phyloP scores from a whole-genome alignment of 2,329 filamentous ascomycete genomes.

The Claviceps paspali region DNA sequence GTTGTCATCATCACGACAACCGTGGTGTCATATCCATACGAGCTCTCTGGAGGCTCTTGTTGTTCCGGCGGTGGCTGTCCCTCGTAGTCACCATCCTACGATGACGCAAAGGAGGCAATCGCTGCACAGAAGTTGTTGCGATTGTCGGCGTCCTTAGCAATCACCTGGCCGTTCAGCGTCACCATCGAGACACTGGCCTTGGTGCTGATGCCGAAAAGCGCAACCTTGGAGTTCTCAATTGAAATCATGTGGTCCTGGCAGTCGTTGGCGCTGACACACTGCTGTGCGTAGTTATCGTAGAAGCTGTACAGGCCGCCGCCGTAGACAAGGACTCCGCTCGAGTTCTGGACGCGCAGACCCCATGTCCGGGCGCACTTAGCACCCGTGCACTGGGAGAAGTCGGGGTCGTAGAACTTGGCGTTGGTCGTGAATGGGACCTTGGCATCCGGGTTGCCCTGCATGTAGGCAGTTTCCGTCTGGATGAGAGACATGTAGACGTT shows the following conservation, averaged over 20 bases:
- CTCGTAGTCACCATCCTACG: conserved; percentile 9
- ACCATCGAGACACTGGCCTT: conserved; percentile 65
- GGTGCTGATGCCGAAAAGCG: conserved; percentile 56
- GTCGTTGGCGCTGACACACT: conserved; percentile 48
- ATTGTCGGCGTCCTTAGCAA: conserved; percentile 44
- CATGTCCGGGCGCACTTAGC: conserved; percentile 56
- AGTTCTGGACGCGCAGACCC: conserved; percentile 58
- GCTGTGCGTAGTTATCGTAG: conserved; percentile 67
- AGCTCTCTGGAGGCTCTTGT: not conserved
- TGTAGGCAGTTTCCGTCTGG: conserved; percentile 82
- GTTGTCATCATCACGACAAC: not conserved
- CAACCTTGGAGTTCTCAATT: conserved; percentile 50
- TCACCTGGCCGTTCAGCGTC: conserved; percentile 39
- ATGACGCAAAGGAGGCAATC: conserved; percentile 33
- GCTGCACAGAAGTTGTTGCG: conserved; percentile 50
- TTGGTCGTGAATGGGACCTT: conserved; percentile 48
- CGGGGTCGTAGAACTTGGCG: conserved; percentile 46
- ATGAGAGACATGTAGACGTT: conserved; percentile 73
- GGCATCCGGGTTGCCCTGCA: conserved; percentile 68
- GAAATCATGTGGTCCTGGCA: conserved; percentile 70
- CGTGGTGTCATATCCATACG: not conserved
- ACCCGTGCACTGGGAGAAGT: conserved; percentile 44
- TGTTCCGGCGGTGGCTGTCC: conserved; percentile 1
- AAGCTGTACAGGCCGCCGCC: conserved; percentile 68
- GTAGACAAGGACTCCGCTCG: conserved; percentile 51